Evolutionary conservation across 768 basidiomycete species (phyloP), one percentile per base, ranked within the genome.

Genomic region (Termitomyces titanicus): DNA sequence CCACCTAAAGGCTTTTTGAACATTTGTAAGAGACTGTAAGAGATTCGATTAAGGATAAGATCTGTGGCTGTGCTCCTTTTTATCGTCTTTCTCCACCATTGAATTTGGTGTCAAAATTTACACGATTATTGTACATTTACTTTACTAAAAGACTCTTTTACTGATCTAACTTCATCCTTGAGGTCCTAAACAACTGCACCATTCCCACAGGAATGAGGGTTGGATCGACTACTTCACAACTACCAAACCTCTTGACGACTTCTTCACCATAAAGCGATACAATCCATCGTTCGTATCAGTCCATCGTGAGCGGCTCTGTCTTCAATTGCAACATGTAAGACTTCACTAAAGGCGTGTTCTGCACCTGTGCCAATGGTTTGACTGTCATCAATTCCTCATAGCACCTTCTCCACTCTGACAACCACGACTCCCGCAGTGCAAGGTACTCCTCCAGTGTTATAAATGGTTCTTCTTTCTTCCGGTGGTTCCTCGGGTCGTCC

Each of bases 1-100:
- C 81, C 82, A 47, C 79, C 75, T 7, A 86, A 66, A 10, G 88
- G 83, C 70, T 89, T 92, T 67, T 92, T 91, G 80, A 92, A 92
- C 89, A 90, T 89, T n/a, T 20, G 59, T 53, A 48, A 51, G n/a
- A n/a, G n/a, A n/a, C n/a, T 33, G 47, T 20, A 39, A 35, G 24
- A 8, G 18, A 34, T 44, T 24, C 11, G 34, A 39, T 12, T 27
- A n/a, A 24, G 13, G 51, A 59, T 56, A 54, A 55, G 61, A 60
- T 58, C 31, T 53, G 55, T 61, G 57, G 60, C 57, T 54, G 55
- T 61, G 55, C 43, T 34, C 1, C 12, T 18, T 2, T 20, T 17
- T 20, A n/a, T n/a, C n/a, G n/a, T n/a, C n/a, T n/a, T n/a, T n/a
- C n/a, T n/a, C n/a, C n/a, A n/a, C n/a, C n/a, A n/a, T n/a, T n/a